Percentiles rank a stretch among this genome's conserved stretches.
These are phyloP conservation scores for Xylaria sp. DNA, from an alignment of 2,329 filamentous ascomycete species.

Conservation along the genomic window DNA sequence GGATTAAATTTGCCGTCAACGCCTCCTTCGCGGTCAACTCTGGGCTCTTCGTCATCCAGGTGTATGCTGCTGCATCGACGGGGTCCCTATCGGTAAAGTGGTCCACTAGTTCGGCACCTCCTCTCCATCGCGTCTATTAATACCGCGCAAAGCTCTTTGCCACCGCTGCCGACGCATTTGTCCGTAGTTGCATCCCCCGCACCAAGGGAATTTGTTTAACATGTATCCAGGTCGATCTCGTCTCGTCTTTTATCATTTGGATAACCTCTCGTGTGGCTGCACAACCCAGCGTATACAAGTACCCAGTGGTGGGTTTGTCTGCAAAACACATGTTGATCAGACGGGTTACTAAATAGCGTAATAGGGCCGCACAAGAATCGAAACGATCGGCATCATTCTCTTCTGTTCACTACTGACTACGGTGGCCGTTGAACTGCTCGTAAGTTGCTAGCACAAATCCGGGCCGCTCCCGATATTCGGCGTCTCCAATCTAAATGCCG, in stretches of 20 bases:
- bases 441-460: slow-evolving; percentile 49
- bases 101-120: slow-evolving; percentile 37
- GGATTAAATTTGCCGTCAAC: slow-evolving; percentile 65
- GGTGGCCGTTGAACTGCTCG: slow-evolving; percentile 70
- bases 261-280: slow-evolving; percentile 69
- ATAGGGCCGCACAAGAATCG: slow-evolving; percentile 68
- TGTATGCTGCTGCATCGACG: slow-evolving; percentile 68
- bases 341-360: slow-evolving; percentile 26
- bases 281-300: slow-evolving; percentile 70
- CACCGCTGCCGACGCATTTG: slow-evolving; percentile 73
- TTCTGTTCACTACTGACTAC: slow-evolving; percentile 76
- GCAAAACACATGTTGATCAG: slow-evolving; percentile 15
- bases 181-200: slow-evolving; percentile 48
- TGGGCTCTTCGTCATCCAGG: slow-evolving; percentile 67
- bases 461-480: slow-evolving; percentile 27
- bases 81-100: slow-evolving; percentile 64
- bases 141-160: slow-evolving; percentile 62
- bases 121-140: slow-evolving; percentile 40
- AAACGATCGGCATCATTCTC: slow-evolving; percentile 73
- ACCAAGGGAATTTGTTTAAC: slow-evolving; percentile 42
- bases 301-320: slow-evolving; percentile 61
- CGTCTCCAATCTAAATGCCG: slow-evolving; percentile 38
- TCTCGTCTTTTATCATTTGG: slow-evolving; percentile 72
- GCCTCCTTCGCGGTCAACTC: slow-evolving; percentile 63
- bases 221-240: slow-evolving; percentile 65